Evolutionary conservation across 495 filamentous ascomycete genomes (phyloP).

Genomic region (Bacidia rubella): DNA sequence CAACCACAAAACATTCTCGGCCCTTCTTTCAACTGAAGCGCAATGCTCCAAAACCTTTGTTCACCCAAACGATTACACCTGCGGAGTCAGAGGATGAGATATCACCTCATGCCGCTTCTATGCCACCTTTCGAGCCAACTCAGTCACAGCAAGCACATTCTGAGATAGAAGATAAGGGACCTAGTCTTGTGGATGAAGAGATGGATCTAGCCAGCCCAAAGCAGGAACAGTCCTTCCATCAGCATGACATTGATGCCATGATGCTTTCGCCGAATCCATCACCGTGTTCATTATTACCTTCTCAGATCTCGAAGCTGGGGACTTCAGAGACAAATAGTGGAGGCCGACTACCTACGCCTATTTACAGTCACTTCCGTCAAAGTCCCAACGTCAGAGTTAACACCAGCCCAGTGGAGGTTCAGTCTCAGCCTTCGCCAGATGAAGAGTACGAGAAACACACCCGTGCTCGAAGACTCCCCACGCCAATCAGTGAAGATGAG

Average conservation of each 20-base stretch:
- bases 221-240: neutral
- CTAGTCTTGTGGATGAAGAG: neutral
- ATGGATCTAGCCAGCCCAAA: neutral
- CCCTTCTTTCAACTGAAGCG: conserved; percentile 13
- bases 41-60: conserved; percentile 13
- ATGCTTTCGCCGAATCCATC: conserved; percentile 17
- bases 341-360: conserved; percentile 29
- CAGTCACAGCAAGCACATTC: too few species aligned
- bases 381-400: conserved; percentile 20
- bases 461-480: conserved; percentile 48
- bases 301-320: conserved; percentile 9
- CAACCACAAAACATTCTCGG: conserved; percentile 13
- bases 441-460: conserved; percentile 29
- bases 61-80: conserved; percentile 26
- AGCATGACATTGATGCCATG: conserved; percentile 5
- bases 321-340: conserved; percentile 19
- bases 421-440: conserved; percentile 12
- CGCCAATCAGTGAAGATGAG: conserved; percentile 57
- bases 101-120: conserved; percentile 8
- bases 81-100: conserved; percentile 31
- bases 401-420: conserved; percentile 12
- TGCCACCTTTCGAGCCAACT: neutral
- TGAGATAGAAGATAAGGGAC: neutral
- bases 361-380: conserved; percentile 25
- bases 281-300: conserved; percentile 22